phyloP scores from a whole-genome alignment of 306 rosid genomes.

The Casuarina equisetifolia region DNA sequence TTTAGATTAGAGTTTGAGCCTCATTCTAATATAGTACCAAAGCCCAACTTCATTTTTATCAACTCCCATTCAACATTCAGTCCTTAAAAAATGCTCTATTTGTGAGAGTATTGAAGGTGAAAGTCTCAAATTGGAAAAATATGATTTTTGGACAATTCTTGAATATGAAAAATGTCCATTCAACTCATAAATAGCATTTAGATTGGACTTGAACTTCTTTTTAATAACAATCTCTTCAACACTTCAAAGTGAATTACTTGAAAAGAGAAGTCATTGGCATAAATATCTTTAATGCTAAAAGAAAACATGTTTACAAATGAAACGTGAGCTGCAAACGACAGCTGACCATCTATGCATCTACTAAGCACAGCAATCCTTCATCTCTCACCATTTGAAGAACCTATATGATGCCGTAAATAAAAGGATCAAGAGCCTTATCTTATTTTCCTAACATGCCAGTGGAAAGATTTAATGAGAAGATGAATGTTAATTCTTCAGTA shows the following conservation, averaged over 20 bases:
- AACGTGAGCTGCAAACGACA: neutral
- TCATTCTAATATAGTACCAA: no score
- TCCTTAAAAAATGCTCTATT: no score
- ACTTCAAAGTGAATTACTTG: neutral
- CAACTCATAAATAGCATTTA: no score
- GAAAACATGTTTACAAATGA: neutral
- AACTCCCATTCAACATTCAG: no score
- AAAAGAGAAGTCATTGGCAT: neutral
- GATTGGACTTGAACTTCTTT: no score
- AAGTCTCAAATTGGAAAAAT: no score
- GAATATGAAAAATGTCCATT: no score
- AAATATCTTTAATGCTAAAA: neutral
- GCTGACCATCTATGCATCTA: neutral
- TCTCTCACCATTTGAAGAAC: neutral
- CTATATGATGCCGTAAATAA: neutral
- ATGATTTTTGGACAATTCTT: no score
- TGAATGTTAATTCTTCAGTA: neutral
- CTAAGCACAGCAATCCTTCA: neutral
- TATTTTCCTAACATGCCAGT: neutral
- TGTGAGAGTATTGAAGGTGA: no score
- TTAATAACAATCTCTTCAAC: neutral
- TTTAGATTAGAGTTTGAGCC: no score
- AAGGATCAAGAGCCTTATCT: neutral
- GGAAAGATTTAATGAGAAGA: neutral
- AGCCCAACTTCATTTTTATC: no score